Base-by-base conservation (phyloP, 2,329 filamentous ascomycete genomes). In the Chrysoporthe austroafricana region DNA sequence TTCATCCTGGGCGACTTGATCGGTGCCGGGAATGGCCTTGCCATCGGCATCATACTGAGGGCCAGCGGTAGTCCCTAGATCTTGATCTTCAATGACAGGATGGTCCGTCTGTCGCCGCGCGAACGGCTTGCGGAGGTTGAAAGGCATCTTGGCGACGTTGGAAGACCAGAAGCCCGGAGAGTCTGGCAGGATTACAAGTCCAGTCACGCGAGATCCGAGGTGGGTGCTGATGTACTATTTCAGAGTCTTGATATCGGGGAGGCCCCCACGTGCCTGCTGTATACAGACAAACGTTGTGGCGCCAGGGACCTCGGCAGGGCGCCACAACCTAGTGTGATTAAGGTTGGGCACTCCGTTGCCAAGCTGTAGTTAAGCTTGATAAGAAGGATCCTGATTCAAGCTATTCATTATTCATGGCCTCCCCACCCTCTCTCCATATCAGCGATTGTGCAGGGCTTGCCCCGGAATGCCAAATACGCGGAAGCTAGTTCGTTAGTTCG, bases 81-180 rank as follows among this genome's bases (percentile, higher is more conserved):
- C 62, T 11, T 36, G 59, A 14, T 59, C 56, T 9, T 67, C 66
- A 34, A 58, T 57, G n/a, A 64, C 66, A 42, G 66, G 57, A n/a
- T 68, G 56, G 21, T 68, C 66, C 58, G 66, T 68, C 48, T 54
- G 16, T 44, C 66, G 62, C 56, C 62, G 62, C 2, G 14, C 57
- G 32, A 68, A 68, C 62, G 66, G 66, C 21, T 65, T 68, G 2
- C 66, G 61, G 18, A 68, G 42, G 43, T 62, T 68, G 34, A 68
- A 68, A 18, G 57, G 57, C 66, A 68, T 68, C 3, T 58, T 63
- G 42, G 34, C 16, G 36, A 32, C 2, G 26, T 18, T 26, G n/a
- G 32, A 21, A 39, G 34, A 36, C 54, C 34, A 54, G 21, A 16
- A 21, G 50, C 50, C 50, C 6, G 11, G 21, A 34, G 11, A 32